These are phyloP conservation scores for Lupinus albus DNA, from an alignment of 306 rosid species.

Conservation along the genomic window DNA sequence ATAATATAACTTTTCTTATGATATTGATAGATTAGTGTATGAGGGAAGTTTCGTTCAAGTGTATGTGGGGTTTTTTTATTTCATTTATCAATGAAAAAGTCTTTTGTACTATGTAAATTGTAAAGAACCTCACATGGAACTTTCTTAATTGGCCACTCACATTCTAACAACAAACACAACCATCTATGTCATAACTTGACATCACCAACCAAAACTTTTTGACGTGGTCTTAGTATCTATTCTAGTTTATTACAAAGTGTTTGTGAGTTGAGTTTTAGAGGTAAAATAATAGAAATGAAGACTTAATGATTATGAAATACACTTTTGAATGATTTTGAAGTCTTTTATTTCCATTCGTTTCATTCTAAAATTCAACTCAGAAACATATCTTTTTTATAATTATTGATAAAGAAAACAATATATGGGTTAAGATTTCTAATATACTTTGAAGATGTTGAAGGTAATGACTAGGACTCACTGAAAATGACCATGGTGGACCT, in stretches of 20 bases:
- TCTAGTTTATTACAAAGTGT: no score
- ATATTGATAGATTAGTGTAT: slow-evolving; percentile 33
- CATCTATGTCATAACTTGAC: slow-evolving; percentile 41
- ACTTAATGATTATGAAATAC: no score
- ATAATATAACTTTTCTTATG: neutral
- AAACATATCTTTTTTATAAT: no score
- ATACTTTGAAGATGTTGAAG: slow-evolving; percentile 18
- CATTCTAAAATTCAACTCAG: no score
- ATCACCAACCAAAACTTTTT: slow-evolving; percentile 41
- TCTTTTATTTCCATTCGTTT: no score
- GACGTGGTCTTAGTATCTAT: slow-evolving; percentile 12
- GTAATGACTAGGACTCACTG: slow-evolving; percentile 11
- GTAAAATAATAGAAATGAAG: no score
- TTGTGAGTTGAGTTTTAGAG: no score
- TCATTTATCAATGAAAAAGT: slow-evolving; percentile 34
- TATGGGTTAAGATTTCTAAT: slow-evolving; percentile 24
- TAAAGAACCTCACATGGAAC: slow-evolving; percentile 59
- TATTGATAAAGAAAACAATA: neutral
- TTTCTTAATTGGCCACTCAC: slow-evolving; percentile 42
- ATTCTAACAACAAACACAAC: slow-evolving; percentile 16
- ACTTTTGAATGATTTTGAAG: no score
- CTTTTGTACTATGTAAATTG: slow-evolving; percentile 32
- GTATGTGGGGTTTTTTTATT: slow-evolving; percentile 31
- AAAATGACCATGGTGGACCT: slow-evolving; percentile 45
- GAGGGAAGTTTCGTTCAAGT: slow-evolving; percentile 53